Evolutionary conservation across 805 yeast species (phyloP), one percentile per base, ranked within the genome.

Genomic region (Barnettozyma californica): DNA sequence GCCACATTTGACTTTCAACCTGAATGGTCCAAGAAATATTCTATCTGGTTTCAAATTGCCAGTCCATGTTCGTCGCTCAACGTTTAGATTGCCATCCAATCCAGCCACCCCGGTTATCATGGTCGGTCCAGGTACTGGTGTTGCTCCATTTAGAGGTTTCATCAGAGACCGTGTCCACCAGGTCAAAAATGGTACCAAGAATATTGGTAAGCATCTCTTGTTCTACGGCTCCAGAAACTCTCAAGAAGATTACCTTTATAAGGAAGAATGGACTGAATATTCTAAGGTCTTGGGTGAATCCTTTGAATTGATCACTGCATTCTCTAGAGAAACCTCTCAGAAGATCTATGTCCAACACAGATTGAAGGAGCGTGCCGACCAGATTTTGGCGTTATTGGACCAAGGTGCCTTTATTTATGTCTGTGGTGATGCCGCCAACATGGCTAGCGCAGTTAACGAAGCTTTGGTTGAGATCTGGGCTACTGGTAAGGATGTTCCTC

Each of bases 101-200:
- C 84, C 95, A 29, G 68, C 78, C 3, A 80, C 83, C 29, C 97
- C 98, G 16, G 76, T 92, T 20, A 89, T 92, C 59, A 80, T 91
- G 85, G 77, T 92, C 61, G 99, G 99, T 26, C 98, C 99, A 41
- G 99, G 99, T 55, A 94, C 99, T 3, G 99, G 99, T 67, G 92
- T 92, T 44, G 98, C 99, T 9, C 99, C 99, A 53, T 88, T 94
- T 74, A 83, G 99, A 71, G 99, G 96, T 4, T 92, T 92, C 57
- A 68, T 92, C 34, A 83, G 95, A 71, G 99, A 92, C 65, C 84
- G 91, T 61, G 86, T 83, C n/a, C 65, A 70, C 36, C 78, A 73
- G 61, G 69, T 69, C 11, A 73, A 72, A 49, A 65, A 65, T 41
- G 73, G 74, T 55, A 80, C 67, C 49, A 66, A 66, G 46, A 77